Base-by-base conservation (phyloP, 176 grass and related monocot genomes). In the Aechmea fasciata region DNA sequence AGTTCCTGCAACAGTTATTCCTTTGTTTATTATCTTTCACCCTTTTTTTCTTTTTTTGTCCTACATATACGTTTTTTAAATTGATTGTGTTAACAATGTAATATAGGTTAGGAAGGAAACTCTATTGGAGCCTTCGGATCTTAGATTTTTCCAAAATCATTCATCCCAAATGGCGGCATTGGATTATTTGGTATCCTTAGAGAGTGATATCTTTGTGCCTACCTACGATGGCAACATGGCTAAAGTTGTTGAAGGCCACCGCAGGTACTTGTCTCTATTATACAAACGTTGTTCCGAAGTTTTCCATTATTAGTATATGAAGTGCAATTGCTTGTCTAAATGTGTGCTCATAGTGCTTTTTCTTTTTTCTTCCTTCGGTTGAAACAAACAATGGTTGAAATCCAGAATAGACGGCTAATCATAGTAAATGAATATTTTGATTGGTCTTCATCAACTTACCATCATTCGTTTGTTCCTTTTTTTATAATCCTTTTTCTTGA, bases 81-180 rank as follows among this genome's bases (percentile, higher is more conserved):
- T 59, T 69, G 2, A 26, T 53, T 41, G 51, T 70, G 77, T 61
- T 52, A 11, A 4, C 71, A 33, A 52, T 82, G 33, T 51, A 69
- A 41, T 49, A 20, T 79, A 96, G 92, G 83, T 96, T 55, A 96
- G 85, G 63, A 96, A 96, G 48, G 92, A 96, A 84, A 91, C 86
- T 24, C 18, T 91, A 55, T 75, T 96, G 68, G 85, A 59, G 10
- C 55, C 81, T 69, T 71, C 83, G 23, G 88, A 88, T 17, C 51
- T 96, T 49, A 73, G 85, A 57, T 85, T 82, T 65, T 96, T 96
- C 66, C 83, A 89, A 72, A 96, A 91, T 62, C 92, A 96, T 84
- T 96, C 91, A 68, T 96, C 91, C 62, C 91, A 96, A 72, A 96
- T 96, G 91, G 91, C 91, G 61, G 92, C 92, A 68, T 79, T 96